phyloP scores from a whole-genome alignment of 345 rosid genomes.

The Cardamine occulta region DNA sequence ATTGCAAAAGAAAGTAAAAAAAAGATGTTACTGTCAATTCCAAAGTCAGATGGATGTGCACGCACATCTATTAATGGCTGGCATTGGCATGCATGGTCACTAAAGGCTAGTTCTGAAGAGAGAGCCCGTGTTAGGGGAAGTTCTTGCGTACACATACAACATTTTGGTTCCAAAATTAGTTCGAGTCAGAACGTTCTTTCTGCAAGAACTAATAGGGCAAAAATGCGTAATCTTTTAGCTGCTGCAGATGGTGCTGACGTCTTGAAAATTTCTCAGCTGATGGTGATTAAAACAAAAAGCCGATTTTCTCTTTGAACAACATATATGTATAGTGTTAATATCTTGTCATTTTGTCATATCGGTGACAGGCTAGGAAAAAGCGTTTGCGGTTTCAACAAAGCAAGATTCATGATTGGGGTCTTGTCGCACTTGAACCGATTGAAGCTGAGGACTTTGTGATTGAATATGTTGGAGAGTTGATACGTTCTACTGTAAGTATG shows the following conservation, averaged over 20 bases:
- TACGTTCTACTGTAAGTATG: constrained; percentile 81
- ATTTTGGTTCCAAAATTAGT: constrained; percentile 57
- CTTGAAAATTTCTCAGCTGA: constrained; percentile 86
- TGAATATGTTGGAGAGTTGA: constrained; percentile 97
- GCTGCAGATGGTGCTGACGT: constrained; percentile 98
- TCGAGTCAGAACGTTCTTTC: constrained; percentile 73
- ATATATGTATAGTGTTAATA: constrained; percentile 15
- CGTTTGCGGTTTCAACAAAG: constrained; percentile 87
- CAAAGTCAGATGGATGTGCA: constrained; percentile 89
- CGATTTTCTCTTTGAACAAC: constrained; percentile 31
- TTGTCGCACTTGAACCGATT: constrained; percentile 89
- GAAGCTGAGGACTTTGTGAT: constrained; percentile 98
- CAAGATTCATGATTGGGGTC: constrained; percentile 99
- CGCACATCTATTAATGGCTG: constrained; percentile 87
- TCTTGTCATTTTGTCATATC: neutral
- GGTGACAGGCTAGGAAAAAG: constrained; percentile 88
- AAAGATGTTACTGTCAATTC: constrained; percentile 52
- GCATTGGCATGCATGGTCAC: constrained; percentile 96
- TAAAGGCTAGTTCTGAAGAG: constrained; percentile 75
- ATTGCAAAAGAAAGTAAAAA: constrained; percentile 48
- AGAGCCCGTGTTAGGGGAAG: constrained; percentile 79
- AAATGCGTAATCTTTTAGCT: constrained; percentile 96
- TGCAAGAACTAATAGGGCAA: constrained; percentile 96
- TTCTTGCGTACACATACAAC: constrained; percentile 43
- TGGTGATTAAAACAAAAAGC: constrained; percentile 53